Evolutionary conservation across 2,329 filamentous ascomycete genomes (phyloP), one percentile per base, ranked within the genome.

Genomic region (Diaporthe capsici): DNA sequence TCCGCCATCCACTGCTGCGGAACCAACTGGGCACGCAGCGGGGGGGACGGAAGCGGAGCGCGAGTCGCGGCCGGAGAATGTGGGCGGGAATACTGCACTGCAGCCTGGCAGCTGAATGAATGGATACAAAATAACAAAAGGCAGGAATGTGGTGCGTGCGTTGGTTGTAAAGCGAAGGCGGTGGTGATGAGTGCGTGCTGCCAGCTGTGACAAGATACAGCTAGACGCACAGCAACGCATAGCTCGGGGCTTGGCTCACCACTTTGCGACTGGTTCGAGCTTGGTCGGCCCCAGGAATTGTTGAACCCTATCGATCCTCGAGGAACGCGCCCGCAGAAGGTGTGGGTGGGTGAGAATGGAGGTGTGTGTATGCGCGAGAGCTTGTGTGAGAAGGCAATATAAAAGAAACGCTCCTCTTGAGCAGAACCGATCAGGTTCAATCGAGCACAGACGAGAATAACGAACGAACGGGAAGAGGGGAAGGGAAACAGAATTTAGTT

Each of bases 1-100:
- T 65, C 71, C 71, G 51, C 58, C 49, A 31, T 73, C 49, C 58
- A 73, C 71, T 42, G 51, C 51, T 73, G 71, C 71, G 71, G 51
- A 65, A 55, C 58, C 71, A 65, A 31, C 58, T 55, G 44, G 60
- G 47, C 58, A 55, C 49, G 58, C 71, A 73, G 20, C 34, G 53
- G 39, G 49, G 55, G 51, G 55, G 51, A 13, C 58, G 51, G n/a
- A 44, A 53, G 58, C 28, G 31, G 71, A 37, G 49, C 60, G 60
- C 71, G 58, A 73, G 31, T 68, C 44, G 65, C 47, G n/a, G 31
- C 71, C 10, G 25, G 58, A 73, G 60, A 55, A 55, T 65, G 71
- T 12, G 13, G 55, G 58, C 58, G 34, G 22, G 28, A 55, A 34
- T 63, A n/a, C 47, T 39, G 34, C 34, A 34, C 31, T 34, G 65